Evolutionary conservation across 352 stramenopile species (phyloP).

Genomic region (Globisporangium okanoganense): DNA sequence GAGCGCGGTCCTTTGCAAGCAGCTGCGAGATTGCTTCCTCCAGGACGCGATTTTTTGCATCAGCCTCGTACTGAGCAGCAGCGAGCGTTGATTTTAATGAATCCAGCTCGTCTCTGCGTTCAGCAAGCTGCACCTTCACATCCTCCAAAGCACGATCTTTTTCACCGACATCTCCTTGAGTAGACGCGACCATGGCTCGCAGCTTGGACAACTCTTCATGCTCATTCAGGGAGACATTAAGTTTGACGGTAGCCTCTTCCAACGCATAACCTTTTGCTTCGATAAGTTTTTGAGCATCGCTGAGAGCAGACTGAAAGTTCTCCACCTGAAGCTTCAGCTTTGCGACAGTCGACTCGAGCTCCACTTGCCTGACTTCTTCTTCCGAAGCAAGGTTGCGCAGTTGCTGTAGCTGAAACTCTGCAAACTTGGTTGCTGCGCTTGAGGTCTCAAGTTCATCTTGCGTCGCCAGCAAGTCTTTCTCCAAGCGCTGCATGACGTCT

Average conservation of each 20-base stretch:
- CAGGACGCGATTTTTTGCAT: not conserved
- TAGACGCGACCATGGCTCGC: not conserved
- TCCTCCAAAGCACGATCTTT: conserved; percentile 11
- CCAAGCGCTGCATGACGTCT: conserved; percentile 62
- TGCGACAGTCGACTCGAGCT: conserved; percentile 20
- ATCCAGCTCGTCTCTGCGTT: conserved; percentile 1
- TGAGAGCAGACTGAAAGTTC: conserved; percentile 6
- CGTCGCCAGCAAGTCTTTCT: conserved; percentile 53
- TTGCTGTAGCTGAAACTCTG: conserved; percentile 76
- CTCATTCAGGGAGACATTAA: not conserved
- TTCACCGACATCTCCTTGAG: conserved; percentile 6
- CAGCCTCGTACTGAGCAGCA: not conserved
- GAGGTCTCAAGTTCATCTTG: conserved; percentile 82
- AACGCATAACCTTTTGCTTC: conserved; percentile 9
- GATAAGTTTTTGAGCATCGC: conserved; percentile 3
- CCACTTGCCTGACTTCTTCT: conserved; percentile 39
- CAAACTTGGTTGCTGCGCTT: conserved; percentile 72
- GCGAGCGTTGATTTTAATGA: conserved; percentile 2
- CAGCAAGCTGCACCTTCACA: conserved; percentile 6
- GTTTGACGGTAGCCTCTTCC: conserved; percentile 6
- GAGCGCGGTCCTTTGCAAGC: not conserved
- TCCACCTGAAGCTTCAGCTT: conserved; percentile 18
- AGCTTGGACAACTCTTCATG: conserved; percentile 6
- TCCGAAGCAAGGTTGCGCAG: conserved; percentile 49
- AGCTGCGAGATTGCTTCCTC: not conserved